Conservation (phyloP, 2,329 filamentous ascomycete genomes). For the Pseudogymnoascus sp. region DNA sequence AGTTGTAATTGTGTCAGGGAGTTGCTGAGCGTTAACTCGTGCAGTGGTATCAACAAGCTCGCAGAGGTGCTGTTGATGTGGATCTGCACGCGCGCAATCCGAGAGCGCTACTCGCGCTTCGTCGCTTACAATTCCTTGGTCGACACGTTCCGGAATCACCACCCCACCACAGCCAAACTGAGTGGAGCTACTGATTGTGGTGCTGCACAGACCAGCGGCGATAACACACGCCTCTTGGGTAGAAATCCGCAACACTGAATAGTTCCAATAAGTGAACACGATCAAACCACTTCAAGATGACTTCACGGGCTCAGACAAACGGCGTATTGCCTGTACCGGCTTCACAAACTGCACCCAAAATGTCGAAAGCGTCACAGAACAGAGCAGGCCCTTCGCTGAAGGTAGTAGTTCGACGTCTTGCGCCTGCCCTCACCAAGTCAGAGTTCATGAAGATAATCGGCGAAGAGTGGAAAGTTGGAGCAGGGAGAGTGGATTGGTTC, state of each 20-base stretch:
- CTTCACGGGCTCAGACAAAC: constrained; percentile 35
- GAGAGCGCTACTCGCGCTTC: constrained; percentile 6
- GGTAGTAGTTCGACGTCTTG: constrained; percentile 74
- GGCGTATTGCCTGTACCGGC: constrained; percentile 46
- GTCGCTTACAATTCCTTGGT: constrained; percentile 7
- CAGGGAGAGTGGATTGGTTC: constrained; percentile 79
- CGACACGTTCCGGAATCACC: not conserved
- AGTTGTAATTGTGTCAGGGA: not conserved
- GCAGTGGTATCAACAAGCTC: not conserved
- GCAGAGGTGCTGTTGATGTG: constrained; percentile 4
- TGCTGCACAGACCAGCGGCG: constrained; percentile 6
- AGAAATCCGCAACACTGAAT: not conserved
- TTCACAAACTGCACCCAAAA: constrained; percentile 36
- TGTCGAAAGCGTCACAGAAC: constrained; percentile 33
- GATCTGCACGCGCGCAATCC: constrained; percentile 6
- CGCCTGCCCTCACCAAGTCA: constrained; percentile 72
- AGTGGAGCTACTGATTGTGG: constrained; percentile 1
- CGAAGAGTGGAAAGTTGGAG: constrained; percentile 72
- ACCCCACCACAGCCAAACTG: not conserved
- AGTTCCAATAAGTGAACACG: not conserved
- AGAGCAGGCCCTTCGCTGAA: constrained; percentile 61
- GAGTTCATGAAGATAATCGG: constrained; percentile 72
- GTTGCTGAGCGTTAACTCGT: constrained; percentile 1
- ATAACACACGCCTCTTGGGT: not conserved
- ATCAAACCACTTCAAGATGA: not conserved